Percentiles rank a stretch among this genome's conserved stretches.
Evolutionary conservation across 106 monocot species (phyloP).

Genomic region (Xerophyta viscosa): DNA sequence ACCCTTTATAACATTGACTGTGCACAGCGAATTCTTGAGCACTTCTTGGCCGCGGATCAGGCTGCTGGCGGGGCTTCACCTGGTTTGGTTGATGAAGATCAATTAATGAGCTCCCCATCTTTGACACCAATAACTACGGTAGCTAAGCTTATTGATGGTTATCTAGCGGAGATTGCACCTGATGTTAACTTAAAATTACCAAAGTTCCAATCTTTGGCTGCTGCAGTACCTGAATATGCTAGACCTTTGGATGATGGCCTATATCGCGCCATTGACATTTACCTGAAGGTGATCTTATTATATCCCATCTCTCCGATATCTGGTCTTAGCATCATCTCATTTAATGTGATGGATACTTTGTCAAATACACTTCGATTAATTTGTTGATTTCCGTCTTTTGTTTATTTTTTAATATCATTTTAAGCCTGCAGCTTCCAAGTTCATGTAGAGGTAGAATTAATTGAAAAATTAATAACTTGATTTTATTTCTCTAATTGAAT

Average conservation of each 20-base stretch:
- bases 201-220: conserved; percentile 9
- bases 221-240: conserved; percentile 8
- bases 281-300: conserved; percentile 8
- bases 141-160: conserved; percentile 11
- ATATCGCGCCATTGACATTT: conserved; percentile 9
- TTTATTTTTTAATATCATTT: too few relatives aligned
- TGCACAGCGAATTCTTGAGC: conserved; percentile 5
- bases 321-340: too few relatives aligned
- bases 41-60: conserved; percentile 10
- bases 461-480: too few relatives aligned
- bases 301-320: neutral
- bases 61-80: conserved; percentile 7
- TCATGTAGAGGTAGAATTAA: too few relatives aligned
- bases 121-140: conserved; percentile 6
- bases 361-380: too few relatives aligned
- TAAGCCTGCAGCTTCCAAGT: too few relatives aligned
- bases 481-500: too few relatives aligned
- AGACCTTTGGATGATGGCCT: conserved; percentile 12
- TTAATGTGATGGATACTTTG: too few relatives aligned
- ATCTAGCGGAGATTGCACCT: conserved; percentile 6
- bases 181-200: conserved; percentile 8
- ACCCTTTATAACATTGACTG: conserved; percentile 11
- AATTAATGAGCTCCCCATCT: conserved; percentile 6
- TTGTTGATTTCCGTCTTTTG: too few relatives aligned
- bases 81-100: conserved; percentile 8